These are phyloP conservation scores for Gossypioides kirkii DNA, from an alignment of 345 rosid genomes.

Conservation along the genomic window DNA sequence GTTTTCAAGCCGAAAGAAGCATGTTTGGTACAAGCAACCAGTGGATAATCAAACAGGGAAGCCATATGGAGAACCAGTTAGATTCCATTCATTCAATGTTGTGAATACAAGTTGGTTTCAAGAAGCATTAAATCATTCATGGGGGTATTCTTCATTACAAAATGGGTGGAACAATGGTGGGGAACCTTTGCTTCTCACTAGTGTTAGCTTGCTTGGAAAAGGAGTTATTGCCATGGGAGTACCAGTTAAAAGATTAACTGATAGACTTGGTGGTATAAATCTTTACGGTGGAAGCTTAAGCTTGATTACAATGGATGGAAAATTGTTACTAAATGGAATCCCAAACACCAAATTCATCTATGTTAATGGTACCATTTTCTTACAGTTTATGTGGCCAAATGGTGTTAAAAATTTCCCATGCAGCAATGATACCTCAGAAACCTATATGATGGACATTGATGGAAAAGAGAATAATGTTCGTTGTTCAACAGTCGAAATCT, in stretches of 20 bases:
- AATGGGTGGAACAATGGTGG: slow-evolving; percentile 24
- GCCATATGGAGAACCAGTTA: slow-evolving; percentile 27
- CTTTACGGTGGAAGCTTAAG: slow-evolving; percentile 35
- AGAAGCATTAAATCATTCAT: slow-evolving; percentile 23
- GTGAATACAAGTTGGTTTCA: slow-evolving; percentile 31
- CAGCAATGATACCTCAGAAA: background rate
- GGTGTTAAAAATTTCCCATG: slow-evolving; percentile 20
- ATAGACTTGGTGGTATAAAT: slow-evolving; percentile 19
- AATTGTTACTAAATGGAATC: slow-evolving; percentile 24
- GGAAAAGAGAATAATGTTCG: slow-evolving; percentile 14
- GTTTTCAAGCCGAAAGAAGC: background rate
- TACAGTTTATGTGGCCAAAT: background rate
- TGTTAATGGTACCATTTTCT: slow-evolving; percentile 11
- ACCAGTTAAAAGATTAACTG: slow-evolving; percentile 21
- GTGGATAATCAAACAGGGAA: slow-evolving; percentile 33
- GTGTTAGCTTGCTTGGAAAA: slow-evolving; percentile 19
- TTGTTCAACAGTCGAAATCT: slow-evolving; percentile 30
- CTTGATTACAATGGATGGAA: slow-evolving; percentile 36
- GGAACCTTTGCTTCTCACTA: slow-evolving; percentile 26
- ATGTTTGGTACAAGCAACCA: slow-evolving; percentile 36
- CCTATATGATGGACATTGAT: slow-evolving; percentile 9
- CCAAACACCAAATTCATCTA: slow-evolving; percentile 12
- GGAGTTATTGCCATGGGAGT: slow-evolving; percentile 37
- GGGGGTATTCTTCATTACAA: slow-evolving; percentile 32
- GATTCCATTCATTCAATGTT: background rate